phyloP scores from a whole-genome alignment of 176 grass and related monocot genomes.

The Tillandsia leiboldiana region DNA sequence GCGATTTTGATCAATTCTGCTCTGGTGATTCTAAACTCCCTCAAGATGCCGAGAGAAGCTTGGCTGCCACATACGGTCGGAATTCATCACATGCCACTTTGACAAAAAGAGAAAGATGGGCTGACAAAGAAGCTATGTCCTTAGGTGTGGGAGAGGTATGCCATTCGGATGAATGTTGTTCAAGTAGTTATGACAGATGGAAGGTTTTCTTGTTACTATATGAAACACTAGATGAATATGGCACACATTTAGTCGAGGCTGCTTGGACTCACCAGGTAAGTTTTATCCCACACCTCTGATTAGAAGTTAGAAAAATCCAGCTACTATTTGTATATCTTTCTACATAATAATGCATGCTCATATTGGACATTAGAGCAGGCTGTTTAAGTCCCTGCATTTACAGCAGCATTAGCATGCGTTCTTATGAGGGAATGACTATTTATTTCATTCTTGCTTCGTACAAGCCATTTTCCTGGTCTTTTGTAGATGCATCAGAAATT shows the following conservation, averaged over 20 bases:
- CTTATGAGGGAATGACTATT: neutral
- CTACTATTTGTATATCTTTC: neutral
- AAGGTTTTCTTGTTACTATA: conserved; percentile 81
- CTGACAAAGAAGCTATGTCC: conserved; percentile 67
- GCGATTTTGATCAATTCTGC: conserved; percentile 20
- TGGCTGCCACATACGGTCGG: conserved; percentile 17
- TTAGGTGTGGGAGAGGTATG: conserved; percentile 51
- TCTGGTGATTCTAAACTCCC: conserved; percentile 16
- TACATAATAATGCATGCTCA: neutral
- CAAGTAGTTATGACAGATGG: conserved; percentile 57
- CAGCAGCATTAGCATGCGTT: neutral
- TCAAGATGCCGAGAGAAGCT: conserved; percentile 6
- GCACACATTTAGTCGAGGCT: conserved; percentile 91
- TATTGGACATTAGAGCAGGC: neutral
- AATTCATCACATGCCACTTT: conserved; percentile 12
- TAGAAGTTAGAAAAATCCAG: neutral
- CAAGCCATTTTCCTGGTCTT: neutral
- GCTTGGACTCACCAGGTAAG: conserved; percentile 89
- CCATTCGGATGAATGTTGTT: conserved; percentile 34
- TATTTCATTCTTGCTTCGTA: neutral
- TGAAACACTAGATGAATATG: conserved; percentile 94
- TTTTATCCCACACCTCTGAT: conserved; percentile 10
- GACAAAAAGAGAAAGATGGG: conserved; percentile 85
- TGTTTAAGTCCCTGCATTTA: neutral
- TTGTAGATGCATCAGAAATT: too few relatives aligned